Base-by-base conservation (phyloP, 768 basidiomycete genomes). In the Macrolepiota albuminosa region DNA sequence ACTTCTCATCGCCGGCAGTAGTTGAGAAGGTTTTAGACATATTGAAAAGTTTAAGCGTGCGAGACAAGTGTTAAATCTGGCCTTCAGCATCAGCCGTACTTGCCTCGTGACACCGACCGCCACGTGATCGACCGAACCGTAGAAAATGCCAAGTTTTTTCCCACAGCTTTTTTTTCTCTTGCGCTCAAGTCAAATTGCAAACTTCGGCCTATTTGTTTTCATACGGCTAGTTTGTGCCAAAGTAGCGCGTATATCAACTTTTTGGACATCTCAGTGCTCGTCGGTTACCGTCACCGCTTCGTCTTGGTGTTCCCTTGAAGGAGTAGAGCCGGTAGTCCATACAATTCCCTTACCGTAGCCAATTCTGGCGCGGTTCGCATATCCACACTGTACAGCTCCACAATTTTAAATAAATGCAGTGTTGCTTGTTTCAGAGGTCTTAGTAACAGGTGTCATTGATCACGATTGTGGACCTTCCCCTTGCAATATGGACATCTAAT, bases 161-260 rank as follows among this genome's bases (percentile, higher is more conserved):
- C 54, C 48, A 48, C 56, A 18, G 2, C 4, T 29, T 54, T 58
- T 65, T 66, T 69, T 68, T 66, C 72, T 61, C 73, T 67, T 66
- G 76, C 76, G 71, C 76, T 76, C 76, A 73, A 68, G 76, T 78
- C 76, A 76, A 78, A 78, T 77, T 78, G 72, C 76, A 77, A 66
- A 53, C 60, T 37, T 34, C 36, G 31, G 59, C 71, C 68, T n/a
- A n/a, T n/a, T 61, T 61, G 9, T 51, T 58, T 55, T 48, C 55
- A 60, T 58, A 70, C 65, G 73, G 71, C 69, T 73, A 71, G 75
- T 68, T 69, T 73, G 77, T 73, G 77, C 77, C 77, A 76, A 71
- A 77, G 75, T 61, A 75, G 75, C 70, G 75, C 75, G 68, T 58
- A 76, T 65, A 77, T 51, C 43, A 60, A 67, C 37, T 46, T 56